These are phyloP conservation scores for Rhazya stricta DNA, from an alignment of 257 asterid genomes.

Conservation along the genomic window DNA sequence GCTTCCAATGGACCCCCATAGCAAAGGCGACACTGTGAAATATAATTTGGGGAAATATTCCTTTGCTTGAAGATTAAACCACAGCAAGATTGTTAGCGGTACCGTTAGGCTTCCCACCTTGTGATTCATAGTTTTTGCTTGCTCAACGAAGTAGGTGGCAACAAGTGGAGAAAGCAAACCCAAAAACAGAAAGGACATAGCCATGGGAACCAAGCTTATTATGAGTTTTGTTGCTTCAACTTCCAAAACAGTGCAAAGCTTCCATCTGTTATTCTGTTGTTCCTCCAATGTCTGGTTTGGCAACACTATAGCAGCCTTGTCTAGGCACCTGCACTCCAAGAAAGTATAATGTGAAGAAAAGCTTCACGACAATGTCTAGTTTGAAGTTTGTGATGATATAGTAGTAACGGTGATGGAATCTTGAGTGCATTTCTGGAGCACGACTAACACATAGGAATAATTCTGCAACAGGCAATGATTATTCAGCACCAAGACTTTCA, in stretches of 20 bases:
- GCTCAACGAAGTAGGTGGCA: constrained; percentile 24
- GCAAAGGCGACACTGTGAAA: neutral
- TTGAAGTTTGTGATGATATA: neutral
- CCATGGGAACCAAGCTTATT: constrained; percentile 25
- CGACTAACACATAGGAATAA: no score
- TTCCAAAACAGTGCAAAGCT: constrained; percentile 24
- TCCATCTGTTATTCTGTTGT: constrained; percentile 22
- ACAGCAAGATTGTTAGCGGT: constrained; percentile 21
- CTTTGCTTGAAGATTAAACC: constrained; percentile 13
- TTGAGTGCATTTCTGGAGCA: neutral
- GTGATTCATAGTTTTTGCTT: constrained; percentile 28
- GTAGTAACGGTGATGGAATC: neutral
- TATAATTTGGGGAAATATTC: constrained; percentile 10
- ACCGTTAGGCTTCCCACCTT: constrained; percentile 23
- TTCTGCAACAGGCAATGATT: no score
- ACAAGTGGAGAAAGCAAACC: constrained; percentile 19
- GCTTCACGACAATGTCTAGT: neutral
- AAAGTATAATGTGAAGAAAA: neutral
- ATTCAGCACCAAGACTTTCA: no score
- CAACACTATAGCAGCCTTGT: constrained; percentile 30
- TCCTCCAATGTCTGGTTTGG: constrained; percentile 21
- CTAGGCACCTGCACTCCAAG: constrained; percentile 18
- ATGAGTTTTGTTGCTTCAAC: constrained; percentile 24
- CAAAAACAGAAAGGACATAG: constrained; percentile 21
- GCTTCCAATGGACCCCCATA: neutral